Base-by-base conservation (phyloP, 192 early-diverging fungal species). In the Backusella tarrabulga region DNA sequence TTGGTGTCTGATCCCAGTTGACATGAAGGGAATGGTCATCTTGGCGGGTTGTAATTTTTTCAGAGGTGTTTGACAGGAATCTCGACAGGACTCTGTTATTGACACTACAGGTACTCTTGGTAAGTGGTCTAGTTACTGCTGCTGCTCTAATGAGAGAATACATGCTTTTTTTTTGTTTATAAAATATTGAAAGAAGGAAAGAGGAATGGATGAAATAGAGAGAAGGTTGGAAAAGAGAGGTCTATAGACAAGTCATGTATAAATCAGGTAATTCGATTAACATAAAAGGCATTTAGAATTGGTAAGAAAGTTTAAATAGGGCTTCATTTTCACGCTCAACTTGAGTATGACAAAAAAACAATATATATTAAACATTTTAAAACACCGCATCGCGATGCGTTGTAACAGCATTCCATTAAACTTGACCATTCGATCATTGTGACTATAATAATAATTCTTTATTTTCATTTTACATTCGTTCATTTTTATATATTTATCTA, bases 1-100 rank as follows among this genome's bases (percentile, higher is more conserved):
- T 76, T 5, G 60, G 32, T 6, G 11, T 34, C 8, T 74, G 19
- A 46, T 29, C 21, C 74, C 74, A 75, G 12, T 75, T 44, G 66
- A 75, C 36, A 46, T 75, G 74, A 46, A 75, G 40, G 11, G 42
- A 36, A 42, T 68, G 66, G 15, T 34, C 38, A 67, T 75, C 66
- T 35, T 38, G 41, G 26, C 40, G 74, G 19, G 60, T 38, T 14
- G 44, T 52, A 9, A 72, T 14, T 26, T 63, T 63, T 29, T 63
- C 56, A 29, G 56, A 29, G 3, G 19, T 63, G 56, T 29, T 63
- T 63, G 56, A 63, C 56, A 63, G 56, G 23, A 63, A 63, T 63
- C 56, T 63, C 21, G 56, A 63, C 21, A 26, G 7, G 8, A 5
- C 26, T 63, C 56, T 63, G 21, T 23, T 63, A 29, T 63, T 63